Percentiles rank a stretch among this genome's conserved stretches.
Evolutionary conservation across 2,329 filamentous ascomycete genomes (phyloP).

Genomic region (Colletotrichum sansevieriae): DNA sequence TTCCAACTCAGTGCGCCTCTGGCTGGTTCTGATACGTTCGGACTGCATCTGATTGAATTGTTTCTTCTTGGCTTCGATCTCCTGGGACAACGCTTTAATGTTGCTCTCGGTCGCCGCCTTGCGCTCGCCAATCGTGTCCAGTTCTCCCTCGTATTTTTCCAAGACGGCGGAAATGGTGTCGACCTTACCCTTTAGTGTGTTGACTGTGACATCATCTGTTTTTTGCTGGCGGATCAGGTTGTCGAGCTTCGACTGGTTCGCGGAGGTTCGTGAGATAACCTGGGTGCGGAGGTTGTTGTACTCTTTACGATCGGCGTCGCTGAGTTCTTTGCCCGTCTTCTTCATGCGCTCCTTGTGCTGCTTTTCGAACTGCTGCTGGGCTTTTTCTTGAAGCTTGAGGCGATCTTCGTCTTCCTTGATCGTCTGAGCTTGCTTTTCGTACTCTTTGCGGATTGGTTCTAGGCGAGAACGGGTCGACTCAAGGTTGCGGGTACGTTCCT

Average conservation of each 20-base stretch:
- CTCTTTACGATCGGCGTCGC: conserved; percentile 87
- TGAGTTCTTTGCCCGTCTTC: conserved; percentile 88
- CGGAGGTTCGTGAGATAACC: conserved; percentile 84
- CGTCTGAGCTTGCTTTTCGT: conserved; percentile 75
- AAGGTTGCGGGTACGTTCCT: conserved; percentile 79
- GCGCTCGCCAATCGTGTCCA: conserved; percentile 76
- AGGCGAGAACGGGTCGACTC: conserved; percentile 77
- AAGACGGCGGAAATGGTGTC: conserved; percentile 81
- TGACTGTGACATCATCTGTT: conserved; percentile 91
- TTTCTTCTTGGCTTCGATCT: conserved; percentile 91
- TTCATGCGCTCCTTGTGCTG: conserved; percentile 88
- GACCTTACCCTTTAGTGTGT: conserved; percentile 89
- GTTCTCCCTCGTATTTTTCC: conserved; percentile 80
- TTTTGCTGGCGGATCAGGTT: conserved; percentile 90
- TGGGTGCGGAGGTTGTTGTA: conserved; percentile 88
- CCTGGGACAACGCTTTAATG: conserved; percentile 76
- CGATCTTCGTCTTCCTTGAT: conserved; percentile 85
- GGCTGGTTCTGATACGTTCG: conserved; percentile 83
- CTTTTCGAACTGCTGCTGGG: conserved; percentile 87
- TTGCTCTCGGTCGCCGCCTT: conserved; percentile 72
- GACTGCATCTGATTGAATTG: conserved; percentile 89
- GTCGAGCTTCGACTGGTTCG: conserved; percentile 85
- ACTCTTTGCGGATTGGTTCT: conserved; percentile 79
- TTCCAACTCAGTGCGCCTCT: conserved; percentile 88
- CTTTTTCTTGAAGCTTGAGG: conserved; percentile 87